Conservation (phyloP, 2,329 filamentous ascomycete genomes). For the Talaromyces amestolkiae region DNA sequence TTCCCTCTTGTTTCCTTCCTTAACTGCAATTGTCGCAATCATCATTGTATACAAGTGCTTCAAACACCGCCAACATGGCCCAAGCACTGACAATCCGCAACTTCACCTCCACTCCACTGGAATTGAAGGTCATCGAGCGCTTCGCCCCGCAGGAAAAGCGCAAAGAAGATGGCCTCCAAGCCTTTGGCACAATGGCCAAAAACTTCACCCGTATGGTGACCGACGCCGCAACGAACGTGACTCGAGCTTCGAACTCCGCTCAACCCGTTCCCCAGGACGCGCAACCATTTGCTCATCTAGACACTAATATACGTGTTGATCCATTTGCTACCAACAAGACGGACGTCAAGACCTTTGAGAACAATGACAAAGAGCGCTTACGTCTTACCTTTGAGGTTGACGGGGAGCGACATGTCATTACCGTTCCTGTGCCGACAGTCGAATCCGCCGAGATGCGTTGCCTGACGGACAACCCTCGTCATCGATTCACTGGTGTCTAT, state of each 20-base stretch:
- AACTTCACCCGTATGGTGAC: slow-evolving; percentile 47
- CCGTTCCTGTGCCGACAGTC: slow-evolving; percentile 63
- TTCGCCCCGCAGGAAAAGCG: slow-evolving; percentile 57
- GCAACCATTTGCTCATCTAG: slow-evolving; percentile 59
- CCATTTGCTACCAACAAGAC: slow-evolving; percentile 67
- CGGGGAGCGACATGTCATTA: slow-evolving; percentile 67
- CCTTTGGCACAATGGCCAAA: slow-evolving; percentile 45
- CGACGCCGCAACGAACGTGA: slow-evolving; percentile 43
- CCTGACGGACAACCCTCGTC: slow-evolving; percentile 52
- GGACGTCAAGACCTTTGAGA: slow-evolving; percentile 59
- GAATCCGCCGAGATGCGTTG: slow-evolving; percentile 62
- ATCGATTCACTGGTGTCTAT: slow-evolving; percentile 66
- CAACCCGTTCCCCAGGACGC: slow-evolving; percentile 51
- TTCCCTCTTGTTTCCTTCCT: not conserved
- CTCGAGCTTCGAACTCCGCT: slow-evolving; percentile 45
- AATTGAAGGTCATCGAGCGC: slow-evolving; percentile 70
- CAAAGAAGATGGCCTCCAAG: slow-evolving; percentile 23
- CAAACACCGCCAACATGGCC: slow-evolving; percentile 32
- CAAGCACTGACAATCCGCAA: slow-evolving; percentile 72
- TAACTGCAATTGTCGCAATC: not conserved
- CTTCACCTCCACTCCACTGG: slow-evolving; percentile 69
- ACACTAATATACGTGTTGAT: slow-evolving; percentile 62
- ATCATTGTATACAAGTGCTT: not conserved
- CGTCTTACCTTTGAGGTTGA: slow-evolving; percentile 69
- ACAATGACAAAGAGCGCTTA: slow-evolving; percentile 61